Evolutionary conservation across 2,329 filamentous ascomycete genomes (phyloP), one percentile per base, ranked within the genome.

Genomic region (Beauveria australis): DNA sequence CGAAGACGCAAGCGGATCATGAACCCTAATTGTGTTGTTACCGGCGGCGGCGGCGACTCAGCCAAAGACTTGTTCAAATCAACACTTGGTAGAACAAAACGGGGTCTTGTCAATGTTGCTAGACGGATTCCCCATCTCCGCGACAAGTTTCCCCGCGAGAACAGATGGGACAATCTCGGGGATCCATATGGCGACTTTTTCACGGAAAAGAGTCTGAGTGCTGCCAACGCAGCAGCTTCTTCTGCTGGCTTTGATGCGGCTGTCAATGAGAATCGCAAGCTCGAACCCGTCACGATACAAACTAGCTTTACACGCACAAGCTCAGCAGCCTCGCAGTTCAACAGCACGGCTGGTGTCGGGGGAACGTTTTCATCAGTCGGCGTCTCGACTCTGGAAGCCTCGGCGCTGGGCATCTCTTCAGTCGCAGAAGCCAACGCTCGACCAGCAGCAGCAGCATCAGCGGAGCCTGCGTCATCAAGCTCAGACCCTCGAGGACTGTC

Each of bases 1-100:
- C 61, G 61, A 28, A 57, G 46, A 33, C 30, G 61, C 37, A 59
- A 37, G 48, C 37, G 48, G 12, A n/a, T 52, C 19, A 53, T 41
- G 16, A 47, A 51, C 16, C 41, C 49, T n/a, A 12, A 19, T 12
- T 30, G 37, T 33, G 30, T 33, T 12, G 4, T 33, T 5, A 10
- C 10, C 3, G 30, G 30, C 12, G 22, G 33, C 48, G 24, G 24
- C 22, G 49, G 33, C 18, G 28, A 33, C 10, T 51, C 53, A 8
- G 28, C n/a, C 19, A 24, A 22, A 10, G 37, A n/a, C 37, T 44
- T 44, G 30, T 26, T 51, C 19, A 18, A 7, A 9, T 24, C 30
- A 24, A 26, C 33, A n/a, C 33, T 55, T 4, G 59, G 55, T 8
- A 44, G 12, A 41, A 44, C 53, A 22, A 61, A 56, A 19, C 44